phyloP scores from a whole-genome alignment of 768 basidiomycete genomes.

The Boletus barrowsii region DNA sequence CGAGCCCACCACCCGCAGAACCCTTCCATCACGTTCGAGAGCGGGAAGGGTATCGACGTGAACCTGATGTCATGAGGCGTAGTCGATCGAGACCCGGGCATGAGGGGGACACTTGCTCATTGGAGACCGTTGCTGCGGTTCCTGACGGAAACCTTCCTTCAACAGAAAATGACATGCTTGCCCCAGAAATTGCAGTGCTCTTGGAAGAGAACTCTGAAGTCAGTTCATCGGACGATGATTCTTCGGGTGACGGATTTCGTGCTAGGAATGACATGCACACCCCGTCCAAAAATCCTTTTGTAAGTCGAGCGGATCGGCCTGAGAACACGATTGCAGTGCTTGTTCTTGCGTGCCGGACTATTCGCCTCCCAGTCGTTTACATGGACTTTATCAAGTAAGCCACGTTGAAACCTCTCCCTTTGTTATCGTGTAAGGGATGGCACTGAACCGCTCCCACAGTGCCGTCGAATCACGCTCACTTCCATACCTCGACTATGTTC shows the following conservation, averaged over 20 bases:
- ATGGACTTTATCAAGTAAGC: conserved; percentile 72
- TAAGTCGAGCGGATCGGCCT: conserved; percentile 37
- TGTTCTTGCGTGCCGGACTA: conserved; percentile 72
- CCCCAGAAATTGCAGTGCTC: conserved; percentile 39
- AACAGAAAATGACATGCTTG: conserved; percentile 24
- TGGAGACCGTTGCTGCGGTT: conserved; percentile 9
- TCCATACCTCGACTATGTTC: conserved; percentile 75
- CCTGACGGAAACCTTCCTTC: conserved; percentile 10
- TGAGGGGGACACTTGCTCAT: conserved; percentile 4
- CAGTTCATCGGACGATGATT: conserved; percentile 29
- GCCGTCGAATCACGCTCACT: conserved; percentile 71
- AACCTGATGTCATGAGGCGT: conserved; percentile 1
- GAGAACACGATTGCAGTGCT: conserved; percentile 64
- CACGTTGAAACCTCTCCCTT: background rate
- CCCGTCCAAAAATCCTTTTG: conserved; percentile 13
- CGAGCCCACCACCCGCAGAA: conserved; percentile 58
- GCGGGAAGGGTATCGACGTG: conserved; percentile 21
- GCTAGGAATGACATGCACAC: conserved; percentile 3
- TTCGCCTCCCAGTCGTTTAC: conserved; percentile 74
- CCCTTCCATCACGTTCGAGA: conserved; percentile 50
- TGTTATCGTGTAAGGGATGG: background rate
- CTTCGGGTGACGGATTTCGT: conserved; percentile 14
- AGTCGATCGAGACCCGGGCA: conserved; percentile 17
- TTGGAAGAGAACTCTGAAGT: conserved; percentile 38
- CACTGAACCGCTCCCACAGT: conserved; percentile 37